Conservation (phyloP, 495 filamentous ascomycete genomes). For the Sabuloglossum arenarium region DNA sequence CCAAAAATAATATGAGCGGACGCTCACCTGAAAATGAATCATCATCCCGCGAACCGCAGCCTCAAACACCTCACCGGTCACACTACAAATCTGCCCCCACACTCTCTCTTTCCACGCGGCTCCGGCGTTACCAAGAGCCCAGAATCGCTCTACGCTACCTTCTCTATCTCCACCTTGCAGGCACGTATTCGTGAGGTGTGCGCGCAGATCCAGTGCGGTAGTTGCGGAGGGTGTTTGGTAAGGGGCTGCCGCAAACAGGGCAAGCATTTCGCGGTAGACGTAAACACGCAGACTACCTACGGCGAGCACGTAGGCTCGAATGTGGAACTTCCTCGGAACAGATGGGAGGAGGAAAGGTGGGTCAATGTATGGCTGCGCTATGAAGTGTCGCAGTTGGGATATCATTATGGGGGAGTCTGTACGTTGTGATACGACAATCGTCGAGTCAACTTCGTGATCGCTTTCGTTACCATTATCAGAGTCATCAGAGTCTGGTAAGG, state of each 20-base stretch:
- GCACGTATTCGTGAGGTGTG: constrained; percentile 87
- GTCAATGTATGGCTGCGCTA: constrained; percentile 89
- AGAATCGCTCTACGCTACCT: constrained; percentile 48
- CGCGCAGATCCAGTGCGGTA: constrained; percentile 27
- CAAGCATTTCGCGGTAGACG: constrained; percentile 78
- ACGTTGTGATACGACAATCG: neutral
- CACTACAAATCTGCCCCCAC: constrained; percentile 47
- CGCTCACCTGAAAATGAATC: constrained; percentile 55
- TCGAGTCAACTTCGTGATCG: constrained; percentile 11
- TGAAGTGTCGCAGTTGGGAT: constrained; percentile 85
- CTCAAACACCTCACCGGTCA: constrained; percentile 59
- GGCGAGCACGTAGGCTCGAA: constrained; percentile 73
- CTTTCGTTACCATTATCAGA: constrained; percentile 15
- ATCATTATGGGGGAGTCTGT: constrained; percentile 42
- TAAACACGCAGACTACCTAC: constrained; percentile 60
- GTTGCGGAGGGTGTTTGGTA: constrained; percentile 30
- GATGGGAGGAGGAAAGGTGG: constrained; percentile 54
- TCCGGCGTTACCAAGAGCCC: constrained; percentile 24
- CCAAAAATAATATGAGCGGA: neutral
- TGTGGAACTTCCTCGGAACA: constrained; percentile 63
- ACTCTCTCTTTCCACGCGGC: constrained; percentile 34
- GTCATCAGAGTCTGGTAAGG: constrained; percentile 28
- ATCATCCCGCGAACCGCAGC: constrained; percentile 65
- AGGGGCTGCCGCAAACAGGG: constrained; percentile 57
- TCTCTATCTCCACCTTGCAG: constrained; percentile 46